These are phyloP conservation scores for Leptoxyphium fumago DNA, from an alignment of 2,329 filamentous ascomycete genomes.

Conservation along the genomic window DNA sequence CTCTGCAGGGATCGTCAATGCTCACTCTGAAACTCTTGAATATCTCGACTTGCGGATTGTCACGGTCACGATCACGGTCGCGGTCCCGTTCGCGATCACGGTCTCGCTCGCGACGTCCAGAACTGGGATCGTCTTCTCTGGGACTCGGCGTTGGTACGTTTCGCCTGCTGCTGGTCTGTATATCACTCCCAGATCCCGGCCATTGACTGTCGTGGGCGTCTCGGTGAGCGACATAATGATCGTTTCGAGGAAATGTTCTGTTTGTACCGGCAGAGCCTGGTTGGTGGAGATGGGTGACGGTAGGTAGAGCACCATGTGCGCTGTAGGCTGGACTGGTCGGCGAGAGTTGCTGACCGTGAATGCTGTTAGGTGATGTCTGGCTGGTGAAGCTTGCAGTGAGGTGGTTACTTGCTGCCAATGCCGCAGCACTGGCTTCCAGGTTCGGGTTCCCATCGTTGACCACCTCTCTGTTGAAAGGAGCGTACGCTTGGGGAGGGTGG, in stretches of 20 bases:
- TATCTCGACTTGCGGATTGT: constrained; percentile 61
- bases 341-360: constrained; percentile 26
- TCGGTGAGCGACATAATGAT: constrained; percentile 1
- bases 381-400: constrained; percentile 34
- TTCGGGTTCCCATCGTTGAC: constrained; percentile 17
- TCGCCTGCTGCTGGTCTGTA: constrained; percentile 10
- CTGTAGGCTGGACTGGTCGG: constrained; percentile 36
- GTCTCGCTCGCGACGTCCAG: background rate
- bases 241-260: constrained; percentile 17
- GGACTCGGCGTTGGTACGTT: constrained; percentile 18
- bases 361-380: constrained; percentile 25
- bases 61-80: constrained; percentile 8
- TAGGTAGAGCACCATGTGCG: constrained; percentile 17
- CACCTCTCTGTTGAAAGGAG: constrained; percentile 17
- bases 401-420: constrained; percentile 35
- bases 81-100: constrained; percentile 8
- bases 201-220: constrained; percentile 1
- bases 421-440: constrained; percentile 36
- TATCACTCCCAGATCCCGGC: background rate
- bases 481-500: constrained; percentile 21
- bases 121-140: constrained; percentile 14
- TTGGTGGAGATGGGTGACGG: constrained; percentile 12
- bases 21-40: constrained; percentile 98
- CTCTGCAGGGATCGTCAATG: constrained; percentile 96
- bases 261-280: constrained; percentile 11